phyloP scores from a whole-genome alignment of 441 rosid genomes.

The Erodium trifolium region DNA sequence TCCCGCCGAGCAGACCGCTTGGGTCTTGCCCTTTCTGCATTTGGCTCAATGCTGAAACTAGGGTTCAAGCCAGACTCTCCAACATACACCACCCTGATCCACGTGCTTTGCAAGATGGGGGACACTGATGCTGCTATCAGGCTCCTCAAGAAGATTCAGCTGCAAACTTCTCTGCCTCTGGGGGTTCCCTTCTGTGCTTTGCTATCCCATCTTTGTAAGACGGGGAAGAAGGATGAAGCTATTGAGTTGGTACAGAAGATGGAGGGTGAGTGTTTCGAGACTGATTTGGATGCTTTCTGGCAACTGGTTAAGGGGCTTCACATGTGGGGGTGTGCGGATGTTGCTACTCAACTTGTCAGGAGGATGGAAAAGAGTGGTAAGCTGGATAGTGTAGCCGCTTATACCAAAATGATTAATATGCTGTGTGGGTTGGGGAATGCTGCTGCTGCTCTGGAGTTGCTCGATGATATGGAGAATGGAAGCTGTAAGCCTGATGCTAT shows the following conservation, averaged over 20 bases:
- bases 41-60: not conserved
- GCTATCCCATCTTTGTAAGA: not conserved
- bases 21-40: not conserved
- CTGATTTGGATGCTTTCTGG: not conserved
- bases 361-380: not conserved
- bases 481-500: not conserved
- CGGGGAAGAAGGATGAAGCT: not conserved
- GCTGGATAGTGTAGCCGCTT: not conserved
- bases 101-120: not conserved
- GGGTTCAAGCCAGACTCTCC: not conserved
- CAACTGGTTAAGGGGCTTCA: not conserved
- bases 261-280: not conserved
- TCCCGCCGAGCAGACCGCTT: not conserved
- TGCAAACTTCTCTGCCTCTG: not conserved
- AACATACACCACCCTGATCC: slow-evolving; percentile 1
- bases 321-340: not conserved
- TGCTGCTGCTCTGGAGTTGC: not conserved
- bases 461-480: not conserved
- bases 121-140: not conserved
- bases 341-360: not conserved
- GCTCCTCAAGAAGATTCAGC: not conserved
- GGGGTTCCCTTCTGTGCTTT: not conserved
- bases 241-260: not conserved
- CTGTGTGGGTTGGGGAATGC: not conserved
- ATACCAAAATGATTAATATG: not conserved